These are phyloP conservation scores for Calonectria pteridis DNA, from an alignment of 2,329 filamentous ascomycete species.

Conservation along the genomic window DNA sequence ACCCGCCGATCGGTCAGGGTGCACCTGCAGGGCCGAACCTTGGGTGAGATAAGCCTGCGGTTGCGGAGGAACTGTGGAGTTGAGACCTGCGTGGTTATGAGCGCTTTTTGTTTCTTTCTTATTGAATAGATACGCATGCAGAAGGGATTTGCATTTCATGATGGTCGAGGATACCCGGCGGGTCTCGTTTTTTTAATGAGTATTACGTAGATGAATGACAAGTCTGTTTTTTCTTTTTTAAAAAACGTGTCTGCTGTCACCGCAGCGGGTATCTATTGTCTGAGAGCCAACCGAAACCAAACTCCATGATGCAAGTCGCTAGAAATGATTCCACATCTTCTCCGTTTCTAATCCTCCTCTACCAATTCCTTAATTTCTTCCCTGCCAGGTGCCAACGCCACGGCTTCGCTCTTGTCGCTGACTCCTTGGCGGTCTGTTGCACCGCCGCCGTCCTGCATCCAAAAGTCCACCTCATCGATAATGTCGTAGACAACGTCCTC, in stretches of 20 bases:
- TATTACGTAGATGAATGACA: constrained; percentile 25
- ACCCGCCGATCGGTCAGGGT: constrained; percentile 18
- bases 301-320: constrained; percentile 22
- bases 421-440: constrained; percentile 60
- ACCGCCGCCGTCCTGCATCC: constrained; percentile 75
- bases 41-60: constrained; percentile 20
- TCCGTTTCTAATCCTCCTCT: constrained; percentile 65
- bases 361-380: constrained; percentile 76
- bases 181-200: constrained; percentile 18
- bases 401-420: constrained; percentile 59
- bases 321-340: neutral
- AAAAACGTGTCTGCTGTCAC: constrained; percentile 4
- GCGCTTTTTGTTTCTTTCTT: constrained; percentile 17
- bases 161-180: constrained; percentile 23
- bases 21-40: constrained; percentile 23
- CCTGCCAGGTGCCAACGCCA: constrained; percentile 57
- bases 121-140: constrained; percentile 18
- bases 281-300: constrained; percentile 24
- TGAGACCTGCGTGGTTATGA: constrained; percentile 26
- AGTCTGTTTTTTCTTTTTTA: constrained; percentile 16
- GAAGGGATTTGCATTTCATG: constrained; percentile 18
- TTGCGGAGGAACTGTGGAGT: neutral
- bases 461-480: constrained; percentile 94
- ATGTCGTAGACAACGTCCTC: constrained; percentile 96
- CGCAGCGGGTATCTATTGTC: constrained; percentile 46